Percentiles rank a stretch among this genome's conserved stretches.
Evolutionary conservation across 2,329 filamentous ascomycete genomes (phyloP).

Genomic region (Phyllosticta citribraziliensis): DNA sequence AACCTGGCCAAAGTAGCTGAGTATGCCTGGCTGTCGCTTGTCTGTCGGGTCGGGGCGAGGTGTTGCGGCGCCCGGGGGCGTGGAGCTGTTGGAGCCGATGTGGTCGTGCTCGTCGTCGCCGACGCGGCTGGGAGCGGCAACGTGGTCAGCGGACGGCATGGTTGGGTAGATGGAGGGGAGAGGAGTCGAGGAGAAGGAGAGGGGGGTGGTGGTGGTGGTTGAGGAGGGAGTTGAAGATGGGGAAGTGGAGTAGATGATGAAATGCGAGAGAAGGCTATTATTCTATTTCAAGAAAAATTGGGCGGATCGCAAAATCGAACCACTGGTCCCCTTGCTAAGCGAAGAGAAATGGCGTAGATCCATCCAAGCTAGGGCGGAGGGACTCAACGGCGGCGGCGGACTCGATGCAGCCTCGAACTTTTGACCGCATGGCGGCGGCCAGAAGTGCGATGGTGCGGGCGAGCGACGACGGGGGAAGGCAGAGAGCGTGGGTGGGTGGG

Average conservation of each 20-base stretch:
- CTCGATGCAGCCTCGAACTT: background rate
- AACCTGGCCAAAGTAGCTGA: conserved; percentile 99
- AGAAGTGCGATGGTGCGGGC: background rate
- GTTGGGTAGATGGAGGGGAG: conserved; percentile 8
- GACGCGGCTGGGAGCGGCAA: conserved; percentile 28
- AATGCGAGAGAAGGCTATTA: background rate
- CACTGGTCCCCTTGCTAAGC: conserved; percentile 12
- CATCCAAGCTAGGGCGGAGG: background rate
- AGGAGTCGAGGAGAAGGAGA: conserved; percentile 8
- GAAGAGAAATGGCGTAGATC: background rate
- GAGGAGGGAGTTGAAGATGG: background rate
- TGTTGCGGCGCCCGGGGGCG: conserved; percentile 83
- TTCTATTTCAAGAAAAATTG: conserved; percentile 18
- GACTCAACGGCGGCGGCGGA: conserved; percentile 12
- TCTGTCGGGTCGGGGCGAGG: conserved; percentile 89
- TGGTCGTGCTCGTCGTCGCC: conserved; percentile 61
- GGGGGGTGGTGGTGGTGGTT: conserved; percentile 6
- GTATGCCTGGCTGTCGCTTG: conserved; percentile 86
- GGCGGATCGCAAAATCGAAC: conserved; percentile 14
- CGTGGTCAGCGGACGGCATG: conserved; percentile 25
- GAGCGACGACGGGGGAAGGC: background rate
- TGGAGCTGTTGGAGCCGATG: conserved; percentile 70
- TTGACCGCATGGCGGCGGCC: conserved; percentile 1
- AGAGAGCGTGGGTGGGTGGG: background rate
- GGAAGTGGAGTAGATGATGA: conserved; percentile 3